These are phyloP conservation scores for Acer saccharum DNA, from an alignment of 345 rosid species.

Conservation along the genomic window DNA sequence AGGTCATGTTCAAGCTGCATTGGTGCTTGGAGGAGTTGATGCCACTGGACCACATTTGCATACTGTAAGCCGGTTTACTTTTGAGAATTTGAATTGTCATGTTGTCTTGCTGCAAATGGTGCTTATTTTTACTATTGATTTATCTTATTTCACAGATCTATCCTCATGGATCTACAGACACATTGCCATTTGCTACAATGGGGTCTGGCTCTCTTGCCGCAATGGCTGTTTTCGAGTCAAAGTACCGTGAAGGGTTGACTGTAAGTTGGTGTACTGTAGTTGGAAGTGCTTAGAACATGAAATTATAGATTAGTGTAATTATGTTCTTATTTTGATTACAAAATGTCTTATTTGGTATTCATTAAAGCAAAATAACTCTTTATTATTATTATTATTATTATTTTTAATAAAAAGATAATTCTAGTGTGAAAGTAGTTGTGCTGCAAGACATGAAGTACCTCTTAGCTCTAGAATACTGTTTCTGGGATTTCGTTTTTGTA, in stretches of 20 bases:
- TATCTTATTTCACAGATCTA: slow-evolving; percentile 53
- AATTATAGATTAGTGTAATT: background rate
- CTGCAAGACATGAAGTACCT: background rate
- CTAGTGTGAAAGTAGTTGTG: background rate
- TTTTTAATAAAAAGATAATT: background rate
- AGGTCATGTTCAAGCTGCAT: slow-evolving; percentile 74
- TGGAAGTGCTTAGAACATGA: background rate
- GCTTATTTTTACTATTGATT: background rate
- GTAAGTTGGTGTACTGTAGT: slow-evolving; percentile 44
- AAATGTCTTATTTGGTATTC: background rate
- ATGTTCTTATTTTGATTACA: background rate
- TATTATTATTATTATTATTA: background rate
- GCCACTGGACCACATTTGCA: slow-evolving; percentile 80
- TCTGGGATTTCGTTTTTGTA: background rate
- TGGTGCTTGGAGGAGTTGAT: slow-evolving; percentile 88
- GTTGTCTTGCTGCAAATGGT: background rate
- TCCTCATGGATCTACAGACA: slow-evolving; percentile 83
- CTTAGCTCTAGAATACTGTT: background rate
- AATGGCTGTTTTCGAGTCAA: slow-evolving; percentile 75
- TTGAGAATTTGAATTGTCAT: background rate
- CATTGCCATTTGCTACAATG: slow-evolving; percentile 81
- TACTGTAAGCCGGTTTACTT: slow-evolving; percentile 45
- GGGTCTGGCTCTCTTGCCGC: slow-evolving; percentile 91
- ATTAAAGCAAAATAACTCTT: background rate
- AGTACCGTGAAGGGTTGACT: slow-evolving; percentile 67